These are phyloP conservation scores for Apiotrichum akiyoshidainum DNA, from an alignment of 1,284 basidiomycete species.

Conservation along the genomic window DNA sequence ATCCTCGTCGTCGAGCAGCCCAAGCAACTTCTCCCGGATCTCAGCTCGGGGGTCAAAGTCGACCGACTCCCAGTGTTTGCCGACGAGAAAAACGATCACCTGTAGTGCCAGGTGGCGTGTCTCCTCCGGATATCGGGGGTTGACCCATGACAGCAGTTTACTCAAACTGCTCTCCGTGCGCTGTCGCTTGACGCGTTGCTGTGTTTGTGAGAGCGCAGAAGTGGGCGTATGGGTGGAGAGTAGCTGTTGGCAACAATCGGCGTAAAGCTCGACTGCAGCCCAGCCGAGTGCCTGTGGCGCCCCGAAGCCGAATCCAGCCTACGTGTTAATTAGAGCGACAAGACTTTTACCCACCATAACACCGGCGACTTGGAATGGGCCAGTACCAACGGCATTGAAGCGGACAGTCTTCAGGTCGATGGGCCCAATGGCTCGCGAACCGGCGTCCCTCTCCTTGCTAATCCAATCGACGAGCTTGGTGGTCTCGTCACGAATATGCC, in stretches of 20 bases:
- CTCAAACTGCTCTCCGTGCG: slow-evolving; percentile 56
- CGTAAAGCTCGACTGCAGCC: slow-evolving; percentile 76
- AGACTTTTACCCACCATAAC: slow-evolving; percentile 20
- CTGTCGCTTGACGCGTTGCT: slow-evolving; percentile 52
- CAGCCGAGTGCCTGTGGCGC: slow-evolving; percentile 69
- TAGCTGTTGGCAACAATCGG: slow-evolving; percentile 61
- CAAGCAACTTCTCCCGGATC: slow-evolving; percentile 59
- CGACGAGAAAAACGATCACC: slow-evolving; percentile 76
- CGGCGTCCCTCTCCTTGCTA: slow-evolving; percentile 63
- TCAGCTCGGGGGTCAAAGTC: slow-evolving; percentile 59
- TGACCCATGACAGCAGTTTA: slow-evolving; percentile 58
- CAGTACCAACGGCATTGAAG: slow-evolving; percentile 7
- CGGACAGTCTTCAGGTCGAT: slow-evolving; percentile 59
- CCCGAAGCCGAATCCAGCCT: slow-evolving; percentile 68
- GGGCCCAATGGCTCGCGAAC: slow-evolving; percentile 56
- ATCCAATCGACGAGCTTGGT: slow-evolving; percentile 55
- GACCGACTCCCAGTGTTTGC: slow-evolving; percentile 66
- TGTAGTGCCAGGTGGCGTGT: slow-evolving; percentile 62
- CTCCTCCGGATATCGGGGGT: slow-evolving; percentile 37
- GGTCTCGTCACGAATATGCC: slow-evolving; percentile 54
- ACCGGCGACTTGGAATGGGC: slow-evolving; percentile 26
- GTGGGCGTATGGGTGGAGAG: not conserved
- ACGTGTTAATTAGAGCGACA: slow-evolving; percentile 2
- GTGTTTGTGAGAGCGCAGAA: not conserved
- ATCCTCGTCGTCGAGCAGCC: slow-evolving; percentile 66